Conservation (phyloP, 1,139 yeast species). For the Candida pseudoviswanathii region DNA sequence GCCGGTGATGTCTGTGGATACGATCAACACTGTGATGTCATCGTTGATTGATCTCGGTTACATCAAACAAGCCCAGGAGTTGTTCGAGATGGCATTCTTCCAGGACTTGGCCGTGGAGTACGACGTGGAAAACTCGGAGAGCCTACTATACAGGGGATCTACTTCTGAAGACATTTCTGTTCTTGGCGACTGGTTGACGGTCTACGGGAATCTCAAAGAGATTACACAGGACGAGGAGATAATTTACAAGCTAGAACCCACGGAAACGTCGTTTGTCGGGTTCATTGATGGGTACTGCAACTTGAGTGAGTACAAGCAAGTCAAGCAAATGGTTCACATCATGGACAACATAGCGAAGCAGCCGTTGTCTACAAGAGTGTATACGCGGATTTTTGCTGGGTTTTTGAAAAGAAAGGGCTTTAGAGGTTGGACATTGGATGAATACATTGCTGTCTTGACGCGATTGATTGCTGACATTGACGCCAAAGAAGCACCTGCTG, state of each 20-base stretch:
- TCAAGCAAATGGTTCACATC: constrained; percentile 18
- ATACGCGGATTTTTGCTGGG: constrained; percentile 6
- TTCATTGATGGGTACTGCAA: constrained; percentile 21
- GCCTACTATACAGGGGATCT: constrained; percentile 16
- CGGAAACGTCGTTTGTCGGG: constrained; percentile 30
- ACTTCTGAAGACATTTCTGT: constrained; percentile 21
- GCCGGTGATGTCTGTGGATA: constrained; percentile 6
- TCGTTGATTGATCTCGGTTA: constrained; percentile 12
- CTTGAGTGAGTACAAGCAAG: constrained; percentile 13
- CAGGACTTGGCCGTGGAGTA: background rate
- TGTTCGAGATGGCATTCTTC: constrained; percentile 13
- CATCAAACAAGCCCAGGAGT: constrained; percentile 13
- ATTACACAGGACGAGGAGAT: constrained; percentile 23
- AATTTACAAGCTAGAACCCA: constrained; percentile 23
- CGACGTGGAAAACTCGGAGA: constrained; percentile 10
- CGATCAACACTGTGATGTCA: constrained; percentile 13
- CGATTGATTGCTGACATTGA: constrained; percentile 8
- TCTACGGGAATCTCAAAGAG: constrained; percentile 25
- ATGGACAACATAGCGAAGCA: constrained; percentile 22
- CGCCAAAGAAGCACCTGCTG: background rate
- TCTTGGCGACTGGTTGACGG: constrained; percentile 20
- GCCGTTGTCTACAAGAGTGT: constrained; percentile 32
- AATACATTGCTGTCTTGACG: constrained; percentile 3
- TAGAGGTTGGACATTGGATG: constrained; percentile 8
- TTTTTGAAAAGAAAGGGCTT: background rate